These are phyloP conservation scores for Yarrowia divulgata DNA, from an alignment of 805 yeast species.

Conservation along the genomic window DNA sequence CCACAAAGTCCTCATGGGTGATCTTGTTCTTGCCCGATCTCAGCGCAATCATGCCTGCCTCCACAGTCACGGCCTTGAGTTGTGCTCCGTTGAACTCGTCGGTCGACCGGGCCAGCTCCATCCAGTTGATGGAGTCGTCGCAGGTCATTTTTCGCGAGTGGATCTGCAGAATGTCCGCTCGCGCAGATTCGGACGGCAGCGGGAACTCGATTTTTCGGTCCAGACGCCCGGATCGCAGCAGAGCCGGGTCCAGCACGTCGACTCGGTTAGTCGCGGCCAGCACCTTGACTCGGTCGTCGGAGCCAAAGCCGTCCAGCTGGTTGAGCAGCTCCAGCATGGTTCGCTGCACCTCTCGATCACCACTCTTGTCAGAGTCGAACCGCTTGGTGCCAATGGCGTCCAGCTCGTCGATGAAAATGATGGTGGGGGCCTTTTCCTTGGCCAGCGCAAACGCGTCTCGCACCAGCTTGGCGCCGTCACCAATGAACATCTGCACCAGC, in stretches of 20 bases:
- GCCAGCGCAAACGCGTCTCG: conserved; percentile 98
- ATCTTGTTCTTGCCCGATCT: conserved; percentile 91
- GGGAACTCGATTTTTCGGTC: conserved; percentile 99
- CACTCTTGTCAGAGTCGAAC: conserved; percentile 95
- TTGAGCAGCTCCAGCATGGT: conserved; percentile 97
- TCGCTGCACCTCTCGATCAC: conserved; percentile 98
- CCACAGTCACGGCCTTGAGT: conserved; percentile 97
- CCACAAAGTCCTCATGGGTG: conserved; percentile 97
- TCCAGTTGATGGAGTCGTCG: conserved; percentile 86
- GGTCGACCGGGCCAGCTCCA: conserved; percentile 95
- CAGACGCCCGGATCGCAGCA: conserved; percentile 94
- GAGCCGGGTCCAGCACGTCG: conserved; percentile 97
- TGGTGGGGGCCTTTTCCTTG: conserved; percentile 97
- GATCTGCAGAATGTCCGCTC: conserved; percentile 95
- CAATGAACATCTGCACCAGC: conserved; percentile 96
- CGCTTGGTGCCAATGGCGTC: conserved; percentile 99
- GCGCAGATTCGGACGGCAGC: conserved; percentile 94
- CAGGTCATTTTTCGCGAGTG: conserved; percentile 97
- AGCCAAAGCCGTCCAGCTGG: conserved; percentile 97
- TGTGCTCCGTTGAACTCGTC: conserved; percentile 99
- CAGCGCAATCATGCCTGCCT: conserved; percentile 99
- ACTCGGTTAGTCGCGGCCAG: conserved; percentile 98
- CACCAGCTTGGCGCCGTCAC: conserved; percentile 97
- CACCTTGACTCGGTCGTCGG: conserved; percentile 96
- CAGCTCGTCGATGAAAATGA: conserved; percentile 95